Conservation (phyloP, 129 eudicot genomes). For the Chrysanthemum lavandulifolium region DNA sequence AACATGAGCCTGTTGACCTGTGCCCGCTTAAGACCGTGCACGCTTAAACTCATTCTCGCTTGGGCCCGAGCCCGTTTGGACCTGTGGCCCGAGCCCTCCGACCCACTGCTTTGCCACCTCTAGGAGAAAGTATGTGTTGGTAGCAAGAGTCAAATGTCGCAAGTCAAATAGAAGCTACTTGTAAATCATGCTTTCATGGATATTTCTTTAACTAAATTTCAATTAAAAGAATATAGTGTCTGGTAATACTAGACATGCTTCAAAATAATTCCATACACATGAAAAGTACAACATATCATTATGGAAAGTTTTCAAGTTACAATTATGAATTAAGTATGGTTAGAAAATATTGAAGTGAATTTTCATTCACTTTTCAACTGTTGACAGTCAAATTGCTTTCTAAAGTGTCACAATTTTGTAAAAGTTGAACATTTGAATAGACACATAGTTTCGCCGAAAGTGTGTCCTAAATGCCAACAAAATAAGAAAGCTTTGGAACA, state of each 20-base stretch:
- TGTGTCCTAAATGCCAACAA: neutral
- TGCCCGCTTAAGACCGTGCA: too few species aligned
- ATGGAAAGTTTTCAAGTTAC: constrained; percentile 8
- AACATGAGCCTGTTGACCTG: too few species aligned
- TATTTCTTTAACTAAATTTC: neutral
- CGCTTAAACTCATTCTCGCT: too few species aligned
- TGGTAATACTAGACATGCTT: constrained; percentile 26
- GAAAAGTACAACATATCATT: neutral
- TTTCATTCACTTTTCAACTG: neutral
- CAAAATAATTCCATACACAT: neutral
- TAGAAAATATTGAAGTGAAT: too few species aligned
- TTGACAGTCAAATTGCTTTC: neutral
- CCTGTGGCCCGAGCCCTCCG: too few species aligned
- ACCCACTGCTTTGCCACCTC: too few species aligned
- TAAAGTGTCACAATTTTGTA: too few species aligned
- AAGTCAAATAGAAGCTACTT: constrained; percentile 4
- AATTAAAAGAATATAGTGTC: neutral
- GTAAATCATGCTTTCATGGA: neutral
- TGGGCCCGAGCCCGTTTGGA: too few species aligned
- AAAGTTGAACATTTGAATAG: neutral
- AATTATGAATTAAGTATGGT: neutral
- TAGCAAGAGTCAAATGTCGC: neutral
- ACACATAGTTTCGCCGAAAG: neutral
- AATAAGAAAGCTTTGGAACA: neutral
- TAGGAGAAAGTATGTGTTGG: too few species aligned